Percentiles rank a stretch among this genome's conserved stretches.
Conservation (phyloP, 129 eudicot genomes). For the Flaveria robusta region DNA sequence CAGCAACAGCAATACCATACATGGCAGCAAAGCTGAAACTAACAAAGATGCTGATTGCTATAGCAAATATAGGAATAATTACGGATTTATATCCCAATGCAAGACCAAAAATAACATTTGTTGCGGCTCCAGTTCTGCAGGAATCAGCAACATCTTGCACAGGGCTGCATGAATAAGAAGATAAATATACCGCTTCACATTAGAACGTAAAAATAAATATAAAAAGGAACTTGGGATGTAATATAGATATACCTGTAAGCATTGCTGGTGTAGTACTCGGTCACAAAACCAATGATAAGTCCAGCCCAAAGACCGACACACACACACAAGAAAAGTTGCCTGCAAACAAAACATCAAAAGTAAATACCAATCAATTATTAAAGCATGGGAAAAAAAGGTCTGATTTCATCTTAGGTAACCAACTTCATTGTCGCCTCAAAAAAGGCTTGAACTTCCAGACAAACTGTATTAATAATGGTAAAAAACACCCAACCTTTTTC, state of each 20-base stretch:
- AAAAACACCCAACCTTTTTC: too few relatives aligned
- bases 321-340: constrained; percentile 74
- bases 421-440: too few relatives aligned
- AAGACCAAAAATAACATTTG: constrained; percentile 88
- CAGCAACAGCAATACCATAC: constrained; percentile 92
- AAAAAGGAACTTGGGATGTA: not conserved
- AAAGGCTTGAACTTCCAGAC: too few relatives aligned
- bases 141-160: constrained; percentile 98
- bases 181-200: not conserved
- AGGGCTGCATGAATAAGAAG: constrained; percentile 51
- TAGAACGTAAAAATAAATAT: not conserved
- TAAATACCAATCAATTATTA: not conserved
- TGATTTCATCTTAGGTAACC: not conserved
- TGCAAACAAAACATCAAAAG: constrained; percentile 23
- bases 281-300: constrained; percentile 74
- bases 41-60: constrained; percentile 75
- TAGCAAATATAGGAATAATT: constrained; percentile 81
- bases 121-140: constrained; percentile 92
- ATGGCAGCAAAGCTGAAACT: constrained; percentile 89
- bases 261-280: constrained; percentile 82
- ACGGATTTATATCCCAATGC: constrained; percentile 94
- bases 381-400: not conserved
- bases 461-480: too few relatives aligned
- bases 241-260: constrained; percentile 57
- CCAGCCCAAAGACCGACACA: constrained; percentile 87